These are phyloP conservation scores for Fusarium anguioides DNA, from an alignment of 2,329 filamentous ascomycete species.

Conservation along the genomic window DNA sequence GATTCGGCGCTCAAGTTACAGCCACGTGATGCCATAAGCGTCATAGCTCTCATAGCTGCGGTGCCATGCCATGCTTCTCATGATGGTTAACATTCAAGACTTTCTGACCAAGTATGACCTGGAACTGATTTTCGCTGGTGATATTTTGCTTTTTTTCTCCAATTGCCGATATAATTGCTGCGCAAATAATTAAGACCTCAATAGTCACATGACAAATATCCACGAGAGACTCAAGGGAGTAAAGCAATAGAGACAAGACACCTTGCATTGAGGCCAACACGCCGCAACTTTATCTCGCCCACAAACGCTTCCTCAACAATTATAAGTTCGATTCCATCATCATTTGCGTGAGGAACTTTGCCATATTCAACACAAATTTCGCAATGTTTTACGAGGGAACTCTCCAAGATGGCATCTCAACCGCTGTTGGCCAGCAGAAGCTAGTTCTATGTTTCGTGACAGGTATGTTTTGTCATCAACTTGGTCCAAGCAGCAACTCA, in stretches of 20 bases:
- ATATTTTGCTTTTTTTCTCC: not conserved
- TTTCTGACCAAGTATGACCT: not conserved
- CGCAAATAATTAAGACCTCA: not conserved
- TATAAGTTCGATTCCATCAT: not conserved
- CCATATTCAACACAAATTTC: not conserved
- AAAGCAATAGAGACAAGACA: constrained; percentile 37
- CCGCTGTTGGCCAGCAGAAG: constrained; percentile 79
- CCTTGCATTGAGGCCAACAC: constrained; percentile 29
- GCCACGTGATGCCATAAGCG: constrained; percentile 29
- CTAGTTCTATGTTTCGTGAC: constrained; percentile 87
- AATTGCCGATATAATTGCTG: not conserved
- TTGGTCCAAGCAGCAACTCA: constrained; percentile 25
- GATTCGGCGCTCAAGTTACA: constrained; percentile 1
- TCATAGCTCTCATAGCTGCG: constrained; percentile 31
- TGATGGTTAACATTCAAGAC: constrained; percentile 4
- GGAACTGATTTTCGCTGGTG: not conserved
- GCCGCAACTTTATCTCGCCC: constrained; percentile 6
- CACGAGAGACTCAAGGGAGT: constrained; percentile 13
- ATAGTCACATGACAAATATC: not conserved
- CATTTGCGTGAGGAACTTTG: not conserved
- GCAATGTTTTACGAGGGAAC: constrained; percentile 84
- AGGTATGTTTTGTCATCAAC: constrained; percentile 60
- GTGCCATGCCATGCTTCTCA: constrained; percentile 7
- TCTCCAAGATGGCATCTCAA: constrained; percentile 82
- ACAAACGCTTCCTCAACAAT: not conserved